These are phyloP conservation scores for Sporisorium graminicola DNA, from an alignment of 1,284 basidiomycete species.

Conservation along the genomic window DNA sequence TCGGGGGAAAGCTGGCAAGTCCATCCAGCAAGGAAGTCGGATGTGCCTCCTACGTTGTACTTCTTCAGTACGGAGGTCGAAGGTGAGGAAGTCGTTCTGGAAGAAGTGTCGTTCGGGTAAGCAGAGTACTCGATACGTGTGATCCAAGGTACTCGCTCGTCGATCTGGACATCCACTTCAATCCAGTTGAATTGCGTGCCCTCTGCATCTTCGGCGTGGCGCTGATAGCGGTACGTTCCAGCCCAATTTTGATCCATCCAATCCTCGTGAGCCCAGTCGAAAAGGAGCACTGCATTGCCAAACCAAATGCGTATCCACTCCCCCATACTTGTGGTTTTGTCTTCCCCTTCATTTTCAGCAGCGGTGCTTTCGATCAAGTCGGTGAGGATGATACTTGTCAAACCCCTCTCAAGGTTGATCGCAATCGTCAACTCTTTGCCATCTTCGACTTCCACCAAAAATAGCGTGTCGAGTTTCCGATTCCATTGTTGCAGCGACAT, in stretches of 20 bases:
- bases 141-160: conserved; percentile 16
- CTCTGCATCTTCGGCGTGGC: background rate
- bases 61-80: conserved; percentile 14
- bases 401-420: background rate
- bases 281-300: background rate
- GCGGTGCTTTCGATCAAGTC: background rate
- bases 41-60: conserved; percentile 18
- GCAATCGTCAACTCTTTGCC: background rate
- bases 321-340: background rate
- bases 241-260: background rate
- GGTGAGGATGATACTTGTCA: background rate
- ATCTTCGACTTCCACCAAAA: background rate
- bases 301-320: background rate
- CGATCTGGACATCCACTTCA: conserved; percentile 13
- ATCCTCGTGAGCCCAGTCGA: background rate
- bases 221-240: background rate
- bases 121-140: conserved; percentile 14
- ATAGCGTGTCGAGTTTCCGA: background rate
- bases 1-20: background rate
- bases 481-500: background rate
- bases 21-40: conserved; percentile 13
- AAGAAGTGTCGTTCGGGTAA: background rate
- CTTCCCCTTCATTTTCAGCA: background rate
- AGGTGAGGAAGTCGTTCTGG: too few relatives aligned
- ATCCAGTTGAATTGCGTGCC: background rate